Conservation (phyloP, 345 rosid genomes). For the Gossypium turneri region DNA sequence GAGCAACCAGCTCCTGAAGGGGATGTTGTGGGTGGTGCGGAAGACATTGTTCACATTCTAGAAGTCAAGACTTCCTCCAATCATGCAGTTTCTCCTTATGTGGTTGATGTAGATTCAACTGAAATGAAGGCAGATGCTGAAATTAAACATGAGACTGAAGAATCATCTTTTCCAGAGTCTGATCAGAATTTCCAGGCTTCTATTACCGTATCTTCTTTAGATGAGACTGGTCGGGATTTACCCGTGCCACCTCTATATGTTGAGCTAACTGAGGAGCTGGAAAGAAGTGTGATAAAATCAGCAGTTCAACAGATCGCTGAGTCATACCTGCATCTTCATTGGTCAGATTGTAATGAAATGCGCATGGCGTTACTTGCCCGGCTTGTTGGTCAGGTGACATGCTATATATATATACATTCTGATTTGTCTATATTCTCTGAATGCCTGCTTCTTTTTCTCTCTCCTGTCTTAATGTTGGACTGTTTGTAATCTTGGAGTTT, state of each 20-base stretch:
- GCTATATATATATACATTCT: not conserved
- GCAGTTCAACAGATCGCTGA: slow-evolving; percentile 72
- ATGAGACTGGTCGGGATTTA: slow-evolving; percentile 64
- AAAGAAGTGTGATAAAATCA: slow-evolving; percentile 43
- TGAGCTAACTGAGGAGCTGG: slow-evolving; percentile 64
- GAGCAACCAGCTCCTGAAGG: slow-evolving; percentile 47
- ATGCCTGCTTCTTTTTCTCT: not conserved
- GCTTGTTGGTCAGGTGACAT: slow-evolving; percentile 69
- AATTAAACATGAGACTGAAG: slow-evolving; percentile 35
- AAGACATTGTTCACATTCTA: slow-evolving; percentile 36
- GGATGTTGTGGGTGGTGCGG: slow-evolving; percentile 35
- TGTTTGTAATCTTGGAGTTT: slow-evolving; percentile 2
- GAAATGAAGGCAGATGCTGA: slow-evolving; percentile 45
- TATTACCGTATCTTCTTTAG: slow-evolving; percentile 41
- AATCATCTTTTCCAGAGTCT: slow-evolving; percentile 38
- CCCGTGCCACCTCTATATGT: slow-evolving; percentile 63
- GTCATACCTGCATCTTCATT: slow-evolving; percentile 54
- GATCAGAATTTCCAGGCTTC: slow-evolving; percentile 45
- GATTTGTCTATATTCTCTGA: slow-evolving; percentile 9
- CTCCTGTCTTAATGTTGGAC: not conserved
- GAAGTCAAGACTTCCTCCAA: slow-evolving; percentile 50
- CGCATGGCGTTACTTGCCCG: slow-evolving; percentile 77
- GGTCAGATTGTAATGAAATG: slow-evolving; percentile 44
- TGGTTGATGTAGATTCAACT: slow-evolving; percentile 43
- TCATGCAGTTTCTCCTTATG: slow-evolving; percentile 40